Percentiles rank a stretch among this genome's conserved stretches.
Evolutionary conservation across 2,329 filamentous ascomycete genomes (phyloP).

Genomic region (Daldinia eschscholtzii): DNA sequence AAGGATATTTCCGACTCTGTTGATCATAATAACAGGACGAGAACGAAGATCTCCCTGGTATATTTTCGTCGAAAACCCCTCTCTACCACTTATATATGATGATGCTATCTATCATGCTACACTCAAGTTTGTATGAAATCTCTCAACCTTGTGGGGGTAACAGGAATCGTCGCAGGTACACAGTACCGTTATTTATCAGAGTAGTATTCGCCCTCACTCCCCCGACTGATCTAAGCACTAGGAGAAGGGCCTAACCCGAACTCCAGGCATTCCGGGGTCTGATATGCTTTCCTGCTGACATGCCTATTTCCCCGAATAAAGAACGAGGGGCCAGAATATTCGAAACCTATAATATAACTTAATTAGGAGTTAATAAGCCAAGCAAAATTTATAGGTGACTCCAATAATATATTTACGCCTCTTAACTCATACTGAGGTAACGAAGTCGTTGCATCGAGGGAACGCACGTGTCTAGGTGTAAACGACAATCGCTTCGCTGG

Average conservation of each 20-base stretch:
- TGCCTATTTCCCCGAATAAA: conserved; percentile 11
- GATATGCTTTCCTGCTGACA: conserved; percentile 7
- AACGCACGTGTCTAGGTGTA: not conserved
- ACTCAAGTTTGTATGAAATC: conserved; percentile 2
- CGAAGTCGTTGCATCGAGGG: not conserved
- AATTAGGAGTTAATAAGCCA: conserved; percentile 17
- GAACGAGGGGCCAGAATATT: conserved; percentile 3
- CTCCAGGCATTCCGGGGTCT: conserved; percentile 15
- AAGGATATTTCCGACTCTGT: not conserved
- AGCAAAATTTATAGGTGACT: not conserved
- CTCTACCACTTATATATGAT: not conserved
- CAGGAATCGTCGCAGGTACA: not conserved
- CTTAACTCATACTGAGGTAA: not conserved
- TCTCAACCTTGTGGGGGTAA: conserved; percentile 7
- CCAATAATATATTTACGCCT: not conserved
- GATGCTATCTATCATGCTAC: not conserved
- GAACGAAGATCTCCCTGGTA: not conserved
- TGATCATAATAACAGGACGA: not conserved
- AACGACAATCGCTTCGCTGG: not conserved
- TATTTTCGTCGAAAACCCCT: not conserved
- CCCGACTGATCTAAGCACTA: conserved; percentile 12
- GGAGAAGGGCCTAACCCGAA: conserved; percentile 11
- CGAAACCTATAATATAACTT: conserved; percentile 15
- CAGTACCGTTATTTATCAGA: conserved; percentile 7
- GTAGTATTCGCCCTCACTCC: conserved; percentile 1